These are phyloP conservation scores for Syzygium syzygioides DNA, from an alignment of 441 rosid genomes.

Conservation along the genomic window DNA sequence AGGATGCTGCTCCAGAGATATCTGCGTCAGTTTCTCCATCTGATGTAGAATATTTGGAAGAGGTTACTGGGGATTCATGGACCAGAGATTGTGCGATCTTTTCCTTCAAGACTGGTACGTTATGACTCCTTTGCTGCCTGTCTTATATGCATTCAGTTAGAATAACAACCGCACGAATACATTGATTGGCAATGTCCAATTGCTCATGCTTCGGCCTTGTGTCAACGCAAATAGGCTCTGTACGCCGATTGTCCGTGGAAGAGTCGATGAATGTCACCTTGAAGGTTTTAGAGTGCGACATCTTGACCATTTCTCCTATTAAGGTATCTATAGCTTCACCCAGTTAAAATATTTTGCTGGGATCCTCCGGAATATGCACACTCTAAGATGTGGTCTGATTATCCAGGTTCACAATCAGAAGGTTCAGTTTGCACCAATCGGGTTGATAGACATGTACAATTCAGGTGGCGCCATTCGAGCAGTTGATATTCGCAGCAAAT, in stretches of 20 bases:
- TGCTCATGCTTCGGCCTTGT: neutral
- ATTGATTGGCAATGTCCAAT: neutral
- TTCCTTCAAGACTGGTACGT: constrained; percentile 41
- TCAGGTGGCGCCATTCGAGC: constrained; percentile 39
- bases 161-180: neutral
- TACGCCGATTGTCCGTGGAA: constrained; percentile 23
- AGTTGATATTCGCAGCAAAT: constrained; percentile 1
- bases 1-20: constrained; percentile 10
- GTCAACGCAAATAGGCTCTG: constrained; percentile 10
- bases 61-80: constrained; percentile 40
- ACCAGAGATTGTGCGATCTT: constrained; percentile 40
- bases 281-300: constrained; percentile 34
- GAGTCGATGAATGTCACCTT: constrained; percentile 23
- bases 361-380: neutral
- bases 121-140: neutral
- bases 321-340: constrained; percentile 22
- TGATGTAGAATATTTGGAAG: constrained; percentile 46
- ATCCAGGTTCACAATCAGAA: constrained; percentile 27
- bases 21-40: constrained; percentile 30
- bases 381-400: neutral
- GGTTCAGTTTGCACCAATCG: constrained; percentile 42
- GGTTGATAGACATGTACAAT: constrained; percentile 42
- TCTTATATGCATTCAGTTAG: neutral
- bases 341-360: neutral
- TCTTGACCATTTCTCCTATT: constrained; percentile 40